These are phyloP conservation scores for Tetrahymena malaccensis DNA, from an alignment of 73 alveolate species.

Conservation along the genomic window DNA sequence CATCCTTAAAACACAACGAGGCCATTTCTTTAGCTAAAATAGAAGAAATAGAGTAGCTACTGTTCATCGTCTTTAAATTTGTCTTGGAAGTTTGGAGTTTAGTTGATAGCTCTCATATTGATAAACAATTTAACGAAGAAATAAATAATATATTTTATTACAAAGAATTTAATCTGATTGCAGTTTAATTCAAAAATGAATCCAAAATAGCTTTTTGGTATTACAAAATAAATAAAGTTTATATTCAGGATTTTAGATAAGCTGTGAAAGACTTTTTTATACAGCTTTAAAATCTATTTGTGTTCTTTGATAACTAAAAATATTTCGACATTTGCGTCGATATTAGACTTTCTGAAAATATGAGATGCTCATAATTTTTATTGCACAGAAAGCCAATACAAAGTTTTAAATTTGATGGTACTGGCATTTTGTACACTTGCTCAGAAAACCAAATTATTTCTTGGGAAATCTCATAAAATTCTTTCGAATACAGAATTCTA, in stretches of 20 bases:
- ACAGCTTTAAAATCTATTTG: not conserved
- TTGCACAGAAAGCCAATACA: not conserved
- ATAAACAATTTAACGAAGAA: not conserved
- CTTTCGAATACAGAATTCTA: not conserved
- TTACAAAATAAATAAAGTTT: not conserved
- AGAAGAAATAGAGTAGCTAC: not conserved
- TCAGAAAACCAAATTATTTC: not conserved
- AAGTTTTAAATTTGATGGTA: not conserved
- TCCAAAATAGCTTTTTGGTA: not conserved
- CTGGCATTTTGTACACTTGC: not conserved
- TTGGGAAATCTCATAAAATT: not conserved
- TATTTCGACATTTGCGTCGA: not conserved
- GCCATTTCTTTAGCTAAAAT: not conserved
- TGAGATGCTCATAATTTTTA: not conserved
- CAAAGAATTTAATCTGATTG: not conserved
- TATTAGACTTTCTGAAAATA: not conserved
- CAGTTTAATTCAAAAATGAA: not conserved
- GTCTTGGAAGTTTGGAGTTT: not conserved
- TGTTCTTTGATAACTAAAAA: not conserved
- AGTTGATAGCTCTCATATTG: not conserved
- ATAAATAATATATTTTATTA: not conserved
- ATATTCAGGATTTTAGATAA: not conserved
- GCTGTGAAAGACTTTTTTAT: not conserved
- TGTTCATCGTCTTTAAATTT: not conserved
- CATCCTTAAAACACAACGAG: not conserved